A percentile compares a stretch with the other conserved stretches of the same genome.
These are phyloP conservation scores for Porogramme epimiltina DNA, from an alignment of 1,284 basidiomycete species.

Conservation along the genomic window DNA sequence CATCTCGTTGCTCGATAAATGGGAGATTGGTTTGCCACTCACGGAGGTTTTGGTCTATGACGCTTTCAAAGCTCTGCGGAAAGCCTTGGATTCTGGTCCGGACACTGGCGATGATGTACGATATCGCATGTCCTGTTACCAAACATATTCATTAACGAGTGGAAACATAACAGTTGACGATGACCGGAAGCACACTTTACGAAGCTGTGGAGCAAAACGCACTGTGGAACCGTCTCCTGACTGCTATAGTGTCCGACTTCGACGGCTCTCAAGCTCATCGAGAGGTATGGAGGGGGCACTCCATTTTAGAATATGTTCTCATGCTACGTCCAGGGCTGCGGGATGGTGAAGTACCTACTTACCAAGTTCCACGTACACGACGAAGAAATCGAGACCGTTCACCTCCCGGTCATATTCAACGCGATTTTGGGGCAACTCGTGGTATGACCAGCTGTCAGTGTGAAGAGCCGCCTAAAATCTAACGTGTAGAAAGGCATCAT, in stretches of 20 bases:
- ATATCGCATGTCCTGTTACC: not conserved
- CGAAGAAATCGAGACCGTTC: constrained; percentile 79
- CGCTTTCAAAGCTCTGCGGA: constrained; percentile 71
- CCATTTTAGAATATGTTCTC: not conserved
- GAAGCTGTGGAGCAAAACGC: constrained; percentile 91
- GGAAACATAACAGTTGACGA: constrained; percentile 56
- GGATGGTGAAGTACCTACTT: constrained; percentile 70
- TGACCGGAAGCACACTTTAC: constrained; percentile 89
- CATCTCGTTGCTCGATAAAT: constrained; percentile 93
- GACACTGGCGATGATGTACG: constrained; percentile 65
- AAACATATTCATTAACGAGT: not conserved
- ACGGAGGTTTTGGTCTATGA: constrained; percentile 83
- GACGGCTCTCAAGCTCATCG: constrained; percentile 39
- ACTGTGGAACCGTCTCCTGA: constrained; percentile 81
- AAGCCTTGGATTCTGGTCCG: constrained; percentile 49
- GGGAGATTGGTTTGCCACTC: constrained; percentile 88
- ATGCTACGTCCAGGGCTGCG: constrained; percentile 49
- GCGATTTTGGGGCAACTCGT: constrained; percentile 64
- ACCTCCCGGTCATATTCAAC: constrained; percentile 78
- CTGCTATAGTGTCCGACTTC: constrained; percentile 55
- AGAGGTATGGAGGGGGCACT: constrained; percentile 43
- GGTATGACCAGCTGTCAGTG: too few relatives aligned
- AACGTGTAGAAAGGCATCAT: not conserved
- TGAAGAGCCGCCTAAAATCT: too few relatives aligned
- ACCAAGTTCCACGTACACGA: constrained; percentile 74